phyloP scores from a whole-genome alignment of 106 monocot species.

The Alisma plantagoaquatica region DNA sequence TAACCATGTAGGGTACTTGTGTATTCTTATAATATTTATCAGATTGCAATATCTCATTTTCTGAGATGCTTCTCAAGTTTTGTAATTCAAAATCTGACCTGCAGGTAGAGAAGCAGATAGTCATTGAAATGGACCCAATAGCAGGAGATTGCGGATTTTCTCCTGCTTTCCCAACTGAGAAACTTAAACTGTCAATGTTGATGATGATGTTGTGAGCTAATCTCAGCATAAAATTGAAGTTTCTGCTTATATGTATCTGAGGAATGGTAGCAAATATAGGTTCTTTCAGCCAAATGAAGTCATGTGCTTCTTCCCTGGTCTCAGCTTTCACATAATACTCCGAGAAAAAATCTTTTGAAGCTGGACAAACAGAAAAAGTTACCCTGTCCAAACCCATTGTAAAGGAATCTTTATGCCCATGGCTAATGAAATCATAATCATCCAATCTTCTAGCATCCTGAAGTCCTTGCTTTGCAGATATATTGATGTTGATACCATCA shows the following conservation, averaged over 20 bases:
- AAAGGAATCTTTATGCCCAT: slow-evolving; percentile 10
- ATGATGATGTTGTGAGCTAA: slow-evolving; percentile 34
- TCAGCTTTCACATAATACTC: neutral
- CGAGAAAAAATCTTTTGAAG: slow-evolving; percentile 20
- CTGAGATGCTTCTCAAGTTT: no score
- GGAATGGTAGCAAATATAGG: slow-evolving; percentile 20
- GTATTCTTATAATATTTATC: no score
- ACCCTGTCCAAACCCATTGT: no score
- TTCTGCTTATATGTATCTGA: slow-evolving; percentile 16
- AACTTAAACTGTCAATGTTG: slow-evolving; percentile 19
- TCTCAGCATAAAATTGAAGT: slow-evolving; percentile 18
- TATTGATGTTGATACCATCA: slow-evolving; percentile 31
- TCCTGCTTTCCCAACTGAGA: slow-evolving; percentile 22
- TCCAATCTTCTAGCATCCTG: neutral
- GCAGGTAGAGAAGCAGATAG: slow-evolving; percentile 33
- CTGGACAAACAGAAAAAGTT: slow-evolving; percentile 43
- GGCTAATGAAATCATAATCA: slow-evolving; percentile 7
- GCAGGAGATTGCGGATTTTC: slow-evolving; percentile 23
- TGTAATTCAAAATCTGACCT: no score
- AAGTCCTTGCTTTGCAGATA: slow-evolving; percentile 16
- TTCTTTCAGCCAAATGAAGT: slow-evolving; percentile 38
- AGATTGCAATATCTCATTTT: no score
- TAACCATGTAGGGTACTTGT: no score
- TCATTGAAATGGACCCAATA: slow-evolving; percentile 37
- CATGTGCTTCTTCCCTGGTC: slow-evolving; percentile 3